A percentile compares a stretch with the other conserved stretches of the same genome.
Evolutionary conservation across 768 basidiomycete genomes (phyloP).

Genomic region (Russula ochroleuca): DNA sequence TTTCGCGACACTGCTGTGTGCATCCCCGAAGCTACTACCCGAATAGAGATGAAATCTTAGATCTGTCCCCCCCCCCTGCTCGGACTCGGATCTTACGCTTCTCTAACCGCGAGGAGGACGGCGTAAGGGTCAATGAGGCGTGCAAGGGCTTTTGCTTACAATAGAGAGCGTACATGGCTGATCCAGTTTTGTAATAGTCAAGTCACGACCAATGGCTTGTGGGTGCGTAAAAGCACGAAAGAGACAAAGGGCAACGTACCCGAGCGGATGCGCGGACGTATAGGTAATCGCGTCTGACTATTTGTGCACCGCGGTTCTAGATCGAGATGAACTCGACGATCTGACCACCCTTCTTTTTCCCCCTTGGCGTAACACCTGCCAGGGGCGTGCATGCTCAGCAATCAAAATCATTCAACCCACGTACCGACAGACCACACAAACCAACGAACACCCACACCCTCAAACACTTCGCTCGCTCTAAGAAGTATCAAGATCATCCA

Average conservation of each 20-base stretch:
- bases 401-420: neutral
- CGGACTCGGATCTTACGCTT: neutral
- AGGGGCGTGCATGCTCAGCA: neutral
- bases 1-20: constrained; percentile 1
- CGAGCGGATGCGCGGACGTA: constrained; percentile 1
- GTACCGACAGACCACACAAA: neutral
- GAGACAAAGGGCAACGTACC: neutral
- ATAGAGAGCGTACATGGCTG: neutral
- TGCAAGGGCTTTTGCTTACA: neutral
- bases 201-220: neutral
- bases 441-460: neutral
- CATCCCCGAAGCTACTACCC: constrained; percentile 5
- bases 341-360: neutral
- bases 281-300: constrained; percentile 13
- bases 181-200: constrained; percentile 1
- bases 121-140: constrained; percentile 8
- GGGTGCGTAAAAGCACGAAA: neutral
- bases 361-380: neutral
- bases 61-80: constrained; percentile 1
- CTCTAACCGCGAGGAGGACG: constrained; percentile 7
- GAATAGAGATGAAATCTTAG: constrained; percentile 15
- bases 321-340: constrained; percentile 1
- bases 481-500: neutral
- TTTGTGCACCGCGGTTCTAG: neutral
- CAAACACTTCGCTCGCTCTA: neutral